A percentile compares a stretch with the other conserved stretches of the same genome.
Conservation (phyloP, 2,329 filamentous ascomycete species). For the Diaporthe sp. region DNA sequence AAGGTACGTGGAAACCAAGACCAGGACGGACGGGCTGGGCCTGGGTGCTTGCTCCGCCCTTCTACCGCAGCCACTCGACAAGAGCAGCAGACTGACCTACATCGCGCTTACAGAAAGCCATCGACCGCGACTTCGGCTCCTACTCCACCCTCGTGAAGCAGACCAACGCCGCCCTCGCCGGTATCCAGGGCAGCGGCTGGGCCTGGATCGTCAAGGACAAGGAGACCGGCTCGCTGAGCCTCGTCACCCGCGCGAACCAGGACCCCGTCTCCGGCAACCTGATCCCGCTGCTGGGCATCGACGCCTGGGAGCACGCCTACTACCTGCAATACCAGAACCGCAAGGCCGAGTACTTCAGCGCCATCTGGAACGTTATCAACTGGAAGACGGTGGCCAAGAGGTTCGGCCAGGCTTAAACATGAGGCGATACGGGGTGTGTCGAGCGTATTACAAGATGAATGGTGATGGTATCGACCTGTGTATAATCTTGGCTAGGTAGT, state of each 20-base stretch:
- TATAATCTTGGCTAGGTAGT: slow-evolving; percentile 20
- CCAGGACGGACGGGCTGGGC: neutral
- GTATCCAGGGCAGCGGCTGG: slow-evolving; percentile 90
- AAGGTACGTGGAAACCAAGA: slow-evolving; percentile 53
- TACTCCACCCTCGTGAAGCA: slow-evolving; percentile 75
- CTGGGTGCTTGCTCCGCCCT: neutral
- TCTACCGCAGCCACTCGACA: neutral
- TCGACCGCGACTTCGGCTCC: slow-evolving; percentile 77
- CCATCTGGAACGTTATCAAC: slow-evolving; percentile 96
- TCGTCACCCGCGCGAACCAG: slow-evolving; percentile 86
- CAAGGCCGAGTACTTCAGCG: slow-evolving; percentile 95
- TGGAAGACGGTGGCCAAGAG: slow-evolving; percentile 91
- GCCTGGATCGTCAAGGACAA: slow-evolving; percentile 87
- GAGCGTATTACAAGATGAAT: neutral
- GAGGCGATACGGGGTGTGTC: too few relatives aligned
- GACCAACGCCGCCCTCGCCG: slow-evolving; percentile 77
- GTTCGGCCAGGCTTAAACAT: slow-evolving; percentile 56
- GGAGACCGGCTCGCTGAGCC: slow-evolving; percentile 69
- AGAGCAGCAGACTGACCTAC: neutral
- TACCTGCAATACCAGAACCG: slow-evolving; percentile 97
- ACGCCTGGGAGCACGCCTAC: slow-evolving; percentile 97
- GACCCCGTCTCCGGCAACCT: slow-evolving; percentile 89
- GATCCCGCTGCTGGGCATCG: slow-evolving; percentile 86
- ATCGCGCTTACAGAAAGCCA: slow-evolving; percentile 60
- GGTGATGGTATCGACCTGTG: neutral